Base-by-base conservation (phyloP, 2,329 filamentous ascomycete species). In the Cercospora beticola region DNA sequence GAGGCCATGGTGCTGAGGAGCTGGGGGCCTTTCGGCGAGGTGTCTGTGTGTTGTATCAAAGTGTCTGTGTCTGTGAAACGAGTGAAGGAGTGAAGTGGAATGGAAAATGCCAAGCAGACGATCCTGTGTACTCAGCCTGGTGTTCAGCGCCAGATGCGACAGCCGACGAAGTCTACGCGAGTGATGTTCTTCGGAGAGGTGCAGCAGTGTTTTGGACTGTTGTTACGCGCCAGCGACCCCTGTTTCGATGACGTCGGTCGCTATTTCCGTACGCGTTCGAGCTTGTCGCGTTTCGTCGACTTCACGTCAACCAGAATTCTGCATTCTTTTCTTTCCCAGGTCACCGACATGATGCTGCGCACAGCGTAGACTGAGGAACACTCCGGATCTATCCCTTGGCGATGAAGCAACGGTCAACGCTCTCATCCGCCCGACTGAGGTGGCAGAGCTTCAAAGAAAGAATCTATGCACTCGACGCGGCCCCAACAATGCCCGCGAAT, bases 1-100 rank as follows among this genome's bases (percentile, higher is more conserved):
- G 66, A 70, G 64, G 67, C 49, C 49, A 54, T 54, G 49, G 10
- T 54, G 49, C 21, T 71, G n/a, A 23, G 61, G n/a, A 23, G 62
- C 54, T 16, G 54, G 1, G 18, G 5, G 49, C 26, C 49, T 54
- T 54, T 21, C 49, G 18, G 49, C 28, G 23, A 57, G 28, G 10
- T 2, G 23, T 0, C 2, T n/a, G 54, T 16, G 28, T 28, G 54
- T 30, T 49, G 26, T 10, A 30, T 59, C 56, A 59, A 59, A 8
- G 12, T 28, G 49, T 28, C 12, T n/a, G 49, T 23, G 18, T 54
- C 9, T 36, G 12, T 18, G 28, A 36, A 36, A 23, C 30, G 30
- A 36, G 12, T 30, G 54, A 36, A 59, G 5, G 12, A 36, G 56
- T 59, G 56, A 59, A 23, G 30, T 59, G 8, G 30, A 59, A 31